These are phyloP conservation scores for Viridothelium virens DNA, from an alignment of 495 filamentous ascomycete species.

Conservation along the genomic window DNA sequence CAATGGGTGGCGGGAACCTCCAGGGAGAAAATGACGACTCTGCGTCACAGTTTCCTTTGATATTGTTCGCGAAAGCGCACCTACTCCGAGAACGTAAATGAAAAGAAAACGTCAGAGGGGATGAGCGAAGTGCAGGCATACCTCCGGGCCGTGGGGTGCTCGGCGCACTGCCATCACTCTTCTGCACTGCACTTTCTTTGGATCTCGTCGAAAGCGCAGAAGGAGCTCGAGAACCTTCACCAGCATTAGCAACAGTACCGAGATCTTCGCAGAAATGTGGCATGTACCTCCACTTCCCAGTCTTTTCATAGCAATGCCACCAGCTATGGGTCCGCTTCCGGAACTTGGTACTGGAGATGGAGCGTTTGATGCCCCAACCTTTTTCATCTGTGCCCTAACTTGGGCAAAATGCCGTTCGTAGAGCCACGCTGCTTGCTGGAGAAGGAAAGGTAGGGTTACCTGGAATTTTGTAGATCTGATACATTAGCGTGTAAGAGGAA, in stretches of 20 bases:
- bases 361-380: constrained; percentile 48
- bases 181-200: constrained; percentile 50
- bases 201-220: constrained; percentile 56
- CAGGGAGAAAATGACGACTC: constrained; percentile 21
- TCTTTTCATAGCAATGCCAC: constrained; percentile 52
- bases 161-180: constrained; percentile 39
- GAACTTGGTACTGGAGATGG: constrained; percentile 46
- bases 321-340: constrained; percentile 39
- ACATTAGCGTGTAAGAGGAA: constrained; percentile 15
- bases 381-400: constrained; percentile 83
- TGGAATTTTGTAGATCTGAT: constrained; percentile 54
- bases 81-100: constrained; percentile 16
- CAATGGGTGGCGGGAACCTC: constrained; percentile 16
- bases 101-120: not conserved
- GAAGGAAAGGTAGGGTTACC: constrained; percentile 77
- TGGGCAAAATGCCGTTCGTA: constrained; percentile 86
- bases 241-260: constrained; percentile 14
- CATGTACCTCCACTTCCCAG: constrained; percentile 48
- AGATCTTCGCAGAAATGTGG: constrained; percentile 14
- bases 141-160: constrained; percentile 34
- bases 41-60: constrained; percentile 43
- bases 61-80: constrained; percentile 37
- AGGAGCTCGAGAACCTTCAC: constrained; percentile 46
- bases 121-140: constrained; percentile 34
- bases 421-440: constrained; percentile 91